A percentile compares a stretch with the other conserved stretches of the same genome.
Evolutionary conservation across 305 asterid species (phyloP).

Genomic region (Caryopteris hybrid): DNA sequence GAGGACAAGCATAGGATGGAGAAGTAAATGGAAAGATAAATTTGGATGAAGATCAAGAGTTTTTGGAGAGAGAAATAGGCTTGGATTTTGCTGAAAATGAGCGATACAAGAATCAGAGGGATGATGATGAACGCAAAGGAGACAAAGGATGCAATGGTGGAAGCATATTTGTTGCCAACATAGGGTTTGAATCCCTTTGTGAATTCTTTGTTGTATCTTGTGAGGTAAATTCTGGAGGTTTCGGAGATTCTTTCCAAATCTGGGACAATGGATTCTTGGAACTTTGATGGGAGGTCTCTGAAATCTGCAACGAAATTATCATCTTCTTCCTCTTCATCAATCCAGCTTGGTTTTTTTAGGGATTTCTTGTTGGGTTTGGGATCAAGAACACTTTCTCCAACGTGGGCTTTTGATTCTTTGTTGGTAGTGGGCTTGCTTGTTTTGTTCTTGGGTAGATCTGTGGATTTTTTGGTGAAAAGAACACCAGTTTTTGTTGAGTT

Average conservation of each 20-base stretch:
- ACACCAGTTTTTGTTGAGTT: constrained; percentile 31
- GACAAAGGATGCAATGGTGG: constrained; percentile 57
- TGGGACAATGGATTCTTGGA: constrained; percentile 74
- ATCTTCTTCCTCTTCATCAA: constrained; percentile 40
- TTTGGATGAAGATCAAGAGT: constrained; percentile 72
- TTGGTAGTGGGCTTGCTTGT: constrained; percentile 30
- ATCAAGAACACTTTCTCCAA: constrained; percentile 4
- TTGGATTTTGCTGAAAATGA: constrained; percentile 61
- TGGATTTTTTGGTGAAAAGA: constrained; percentile 35
- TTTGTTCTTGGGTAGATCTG: constrained; percentile 61
- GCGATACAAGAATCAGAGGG: constrained; percentile 74
- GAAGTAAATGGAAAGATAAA: constrained; percentile 78
- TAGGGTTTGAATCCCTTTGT: constrained; percentile 72
- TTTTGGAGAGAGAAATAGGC: constrained; percentile 83
- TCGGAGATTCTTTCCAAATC: constrained; percentile 72
- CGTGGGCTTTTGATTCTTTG: constrained; percentile 32
- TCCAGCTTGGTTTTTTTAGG: constrained; percentile 36
- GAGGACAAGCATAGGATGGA: constrained; percentile 70
- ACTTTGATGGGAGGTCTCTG: constrained; percentile 67
- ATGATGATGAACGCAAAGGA: constrained; percentile 65
- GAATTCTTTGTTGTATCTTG: constrained; percentile 68
- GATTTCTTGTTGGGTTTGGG: constrained; percentile 27
- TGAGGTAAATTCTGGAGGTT: constrained; percentile 58
- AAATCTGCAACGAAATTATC: constrained; percentile 65
- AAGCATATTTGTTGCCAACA: constrained; percentile 79